A percentile compares a stretch with the other conserved stretches of the same genome.
Conservation (phyloP, 345 rosid genomes). For the Cardiospermum halicacabum region DNA sequence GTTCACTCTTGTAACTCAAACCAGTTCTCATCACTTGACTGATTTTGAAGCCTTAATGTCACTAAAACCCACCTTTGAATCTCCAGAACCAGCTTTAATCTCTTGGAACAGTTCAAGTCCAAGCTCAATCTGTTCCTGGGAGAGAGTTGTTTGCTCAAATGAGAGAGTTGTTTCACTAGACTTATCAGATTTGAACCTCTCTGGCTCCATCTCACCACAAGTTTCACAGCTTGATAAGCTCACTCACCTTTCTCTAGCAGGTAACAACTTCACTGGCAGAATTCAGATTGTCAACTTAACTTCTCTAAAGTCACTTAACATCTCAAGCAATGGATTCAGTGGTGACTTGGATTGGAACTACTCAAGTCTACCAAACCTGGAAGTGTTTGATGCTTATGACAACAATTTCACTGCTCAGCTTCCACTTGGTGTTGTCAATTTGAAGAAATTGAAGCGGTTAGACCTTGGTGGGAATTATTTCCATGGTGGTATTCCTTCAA, state of each 20-base stretch:
- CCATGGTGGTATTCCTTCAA: constrained; percentile 41
- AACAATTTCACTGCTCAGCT: constrained; percentile 53
- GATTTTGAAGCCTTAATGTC: constrained; percentile 43
- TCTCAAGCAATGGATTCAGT: constrained; percentile 49
- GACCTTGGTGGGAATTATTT: constrained; percentile 71
- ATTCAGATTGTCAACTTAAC: constrained; percentile 37
- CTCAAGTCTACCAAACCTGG: constrained; percentile 28
- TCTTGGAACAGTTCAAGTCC: constrained; percentile 50
- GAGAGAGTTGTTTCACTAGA: constrained; percentile 50
- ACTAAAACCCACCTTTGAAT: constrained; percentile 47
- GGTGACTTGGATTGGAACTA: constrained; percentile 51
- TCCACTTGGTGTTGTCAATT: constrained; percentile 33
- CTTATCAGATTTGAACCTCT: constrained; percentile 46
- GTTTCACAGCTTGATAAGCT: constrained; percentile 41
- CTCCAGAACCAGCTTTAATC: constrained; percentile 38
- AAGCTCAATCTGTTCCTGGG: constrained; percentile 60
- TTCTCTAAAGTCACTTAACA: constrained; percentile 41
- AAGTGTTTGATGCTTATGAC: constrained; percentile 48
- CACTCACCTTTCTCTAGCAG: constrained; percentile 49
- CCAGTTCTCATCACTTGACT: constrained; percentile 29
- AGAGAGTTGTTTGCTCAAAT: constrained; percentile 38
- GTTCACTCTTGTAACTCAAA: constrained; percentile 27
- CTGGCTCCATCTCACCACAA: constrained; percentile 43
- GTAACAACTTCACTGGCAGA: constrained; percentile 44
- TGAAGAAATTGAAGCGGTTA: constrained; percentile 39